Evolutionary conservation across 169 alveolate species (phyloP).

Genomic region (Cryptosporidium meleagridis): DNA sequence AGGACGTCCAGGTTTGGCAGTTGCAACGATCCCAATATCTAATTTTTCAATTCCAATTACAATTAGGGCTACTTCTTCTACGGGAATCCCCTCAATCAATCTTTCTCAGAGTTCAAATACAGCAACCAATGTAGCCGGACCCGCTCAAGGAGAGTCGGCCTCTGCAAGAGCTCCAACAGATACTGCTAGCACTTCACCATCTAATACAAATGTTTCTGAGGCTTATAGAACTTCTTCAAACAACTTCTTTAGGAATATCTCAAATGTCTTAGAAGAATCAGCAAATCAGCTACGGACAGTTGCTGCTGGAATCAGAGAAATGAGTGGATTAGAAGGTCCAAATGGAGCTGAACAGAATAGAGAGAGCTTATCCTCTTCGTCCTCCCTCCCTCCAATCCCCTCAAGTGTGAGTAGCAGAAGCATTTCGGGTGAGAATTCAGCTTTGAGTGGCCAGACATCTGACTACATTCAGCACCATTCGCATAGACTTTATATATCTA

Average conservation of each 20-base stretch:
- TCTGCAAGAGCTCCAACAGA: background rate
- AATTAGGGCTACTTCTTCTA: constrained; percentile 52
- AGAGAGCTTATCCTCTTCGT: background rate
- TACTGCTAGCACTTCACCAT: background rate
- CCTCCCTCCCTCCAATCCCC: constrained; percentile 53
- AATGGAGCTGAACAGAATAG: background rate
- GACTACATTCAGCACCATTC: constrained; percentile 74
- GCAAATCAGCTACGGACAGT: constrained; percentile 45
- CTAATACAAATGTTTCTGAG: background rate
- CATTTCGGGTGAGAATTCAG: background rate
- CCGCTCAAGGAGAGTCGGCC: background rate
- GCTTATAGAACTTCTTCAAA: constrained; percentile 28
- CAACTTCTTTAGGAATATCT: constrained; percentile 36
- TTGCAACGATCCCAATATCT: constrained; percentile 55
- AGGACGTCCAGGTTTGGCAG: constrained; percentile 72
- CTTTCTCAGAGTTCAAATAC: background rate
- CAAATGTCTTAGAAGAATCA: constrained; percentile 51
- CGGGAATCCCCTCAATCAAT: constrained; percentile 30
- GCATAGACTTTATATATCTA: constrained; percentile 51
- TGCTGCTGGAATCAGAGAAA: constrained; percentile 37
- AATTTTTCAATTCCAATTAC: constrained; percentile 66
- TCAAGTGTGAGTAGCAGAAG: constrained; percentile 32
- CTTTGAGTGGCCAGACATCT: background rate
- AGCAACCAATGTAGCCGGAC: background rate
- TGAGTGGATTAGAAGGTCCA: constrained; percentile 44